Conservation (phyloP, 2,329 filamentous ascomycete genomes). For the Cladorrhinum sp. region DNA sequence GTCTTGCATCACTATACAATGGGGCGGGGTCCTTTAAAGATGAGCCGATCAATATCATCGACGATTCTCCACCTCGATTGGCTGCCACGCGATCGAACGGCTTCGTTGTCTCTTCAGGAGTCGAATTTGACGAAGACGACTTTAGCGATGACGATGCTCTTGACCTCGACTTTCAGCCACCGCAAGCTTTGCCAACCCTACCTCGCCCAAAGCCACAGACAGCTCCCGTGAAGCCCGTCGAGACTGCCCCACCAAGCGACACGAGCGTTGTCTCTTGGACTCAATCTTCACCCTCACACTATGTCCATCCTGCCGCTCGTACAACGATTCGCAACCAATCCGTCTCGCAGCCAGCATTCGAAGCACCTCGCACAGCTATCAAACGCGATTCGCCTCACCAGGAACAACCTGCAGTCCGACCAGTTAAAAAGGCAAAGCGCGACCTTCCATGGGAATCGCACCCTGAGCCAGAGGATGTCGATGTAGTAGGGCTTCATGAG, state of each 20-base stretch:
- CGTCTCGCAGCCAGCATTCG: constrained; percentile 30
- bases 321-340: constrained; percentile 30
- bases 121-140: constrained; percentile 74
- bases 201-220: constrained; percentile 22
- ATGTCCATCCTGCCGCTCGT: constrained; percentile 29
- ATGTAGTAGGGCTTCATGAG: constrained; percentile 30
- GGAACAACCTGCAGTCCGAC: constrained; percentile 33
- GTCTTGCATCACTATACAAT: constrained; percentile 42
- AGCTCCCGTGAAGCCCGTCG: background rate
- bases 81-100: constrained; percentile 28
- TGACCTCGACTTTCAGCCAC: constrained; percentile 65
- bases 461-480: constrained; percentile 35
- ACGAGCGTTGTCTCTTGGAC: constrained; percentile 64
- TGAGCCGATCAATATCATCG: constrained; percentile 38
- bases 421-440: constrained; percentile 52
- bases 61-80: constrained; percentile 26
- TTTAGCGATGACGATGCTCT: constrained; percentile 82
- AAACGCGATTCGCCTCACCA: background rate
- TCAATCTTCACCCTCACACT: constrained; percentile 56
- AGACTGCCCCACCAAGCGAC: constrained; percentile 26
- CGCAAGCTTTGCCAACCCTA: constrained; percentile 45
- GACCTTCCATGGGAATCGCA: constrained; percentile 40
- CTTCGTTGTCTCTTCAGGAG: constrained; percentile 26
- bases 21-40: constrained; percentile 50
- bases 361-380: background rate